Base-by-base conservation (phyloP, 2,329 filamentous ascomycete genomes). In the Cladosporium sp. region DNA sequence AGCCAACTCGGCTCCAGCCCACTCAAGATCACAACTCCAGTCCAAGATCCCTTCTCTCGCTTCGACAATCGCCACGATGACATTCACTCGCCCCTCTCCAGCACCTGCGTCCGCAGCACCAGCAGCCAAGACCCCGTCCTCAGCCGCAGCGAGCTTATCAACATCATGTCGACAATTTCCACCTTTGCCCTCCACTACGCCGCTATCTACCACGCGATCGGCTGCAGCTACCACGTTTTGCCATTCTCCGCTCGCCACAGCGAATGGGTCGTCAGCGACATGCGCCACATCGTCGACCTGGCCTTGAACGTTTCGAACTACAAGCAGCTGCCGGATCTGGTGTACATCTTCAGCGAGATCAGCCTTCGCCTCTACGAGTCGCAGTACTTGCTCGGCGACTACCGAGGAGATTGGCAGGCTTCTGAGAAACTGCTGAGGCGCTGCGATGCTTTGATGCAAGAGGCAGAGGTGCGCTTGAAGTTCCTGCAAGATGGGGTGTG, bases 301-400 rank as follows among this genome's bases (percentile, higher is more conserved):
- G 63, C 63, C 6, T n/a, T 65, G 28, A 60, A 35, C 5, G 21
- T 44, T 7, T 53, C 55, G n/a, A 3, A 14, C 44, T 35, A 44
- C 28, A 44, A 53, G 12, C 63, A 65, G 31, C 29, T 65, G 6
- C 63, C 63, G 5, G 63, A 65, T 12, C 21, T 65, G 23, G 55
- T 65, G n/a, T 26, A 52, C 40, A 40, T 65, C 11, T 60, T 65
- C 55, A 33, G 28, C 44, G 52, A 55, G 52, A 33, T 33, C 18
- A 49, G 55, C 46, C 46, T 35, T 16, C 63, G 63, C 12, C 57
- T 65, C 1, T 29, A 31, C 23, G 31, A 60, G 18, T 28, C 63
- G 56, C 55, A 58, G 31, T 14, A 14, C 8, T 12, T 29, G 18
- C 62, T 65, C 12, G 7, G n/a, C 14, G 21, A 14, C 21, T 6